Conservation (phyloP, 352 stramenopile genomes). For the Phytophthora sojae region DNA sequence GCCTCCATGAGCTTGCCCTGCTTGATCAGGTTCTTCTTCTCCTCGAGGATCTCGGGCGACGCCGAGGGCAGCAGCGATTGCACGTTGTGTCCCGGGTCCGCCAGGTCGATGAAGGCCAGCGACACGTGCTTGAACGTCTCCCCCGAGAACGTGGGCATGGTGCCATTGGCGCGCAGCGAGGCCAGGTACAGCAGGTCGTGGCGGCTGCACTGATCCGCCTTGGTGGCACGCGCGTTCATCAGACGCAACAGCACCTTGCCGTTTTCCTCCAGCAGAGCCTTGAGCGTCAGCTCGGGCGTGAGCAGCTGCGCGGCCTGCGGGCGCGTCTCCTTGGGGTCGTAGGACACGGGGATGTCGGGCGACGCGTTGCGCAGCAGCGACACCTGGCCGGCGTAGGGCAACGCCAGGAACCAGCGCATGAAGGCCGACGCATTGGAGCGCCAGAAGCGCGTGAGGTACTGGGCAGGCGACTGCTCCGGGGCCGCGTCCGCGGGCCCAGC, state of each 20-base stretch:
- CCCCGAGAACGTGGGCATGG: constrained; percentile 89
- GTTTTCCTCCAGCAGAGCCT: constrained; percentile 79
- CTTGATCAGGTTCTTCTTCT: constrained; percentile 74
- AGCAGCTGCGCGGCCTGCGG: constrained; percentile 75
- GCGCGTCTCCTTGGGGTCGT: constrained; percentile 50
- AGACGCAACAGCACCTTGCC: constrained; percentile 81
- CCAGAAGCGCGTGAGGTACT: constrained; percentile 83
- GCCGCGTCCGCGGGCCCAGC: not conserved
- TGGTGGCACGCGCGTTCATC: constrained; percentile 77
- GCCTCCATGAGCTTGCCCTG: constrained; percentile 83
- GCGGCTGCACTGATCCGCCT: constrained; percentile 73
- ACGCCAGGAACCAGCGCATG: constrained; percentile 86
- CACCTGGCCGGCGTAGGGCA: constrained; percentile 81
- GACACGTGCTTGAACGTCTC: constrained; percentile 80
- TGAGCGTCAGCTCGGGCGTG: constrained; percentile 76
- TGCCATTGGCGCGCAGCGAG: constrained; percentile 60
- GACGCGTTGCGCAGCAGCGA: constrained; percentile 82
- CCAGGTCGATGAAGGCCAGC: constrained; percentile 81
- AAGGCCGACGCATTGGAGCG: constrained; percentile 72
- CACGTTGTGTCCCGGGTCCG: constrained; percentile 77
- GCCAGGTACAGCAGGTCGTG: constrained; percentile 80
- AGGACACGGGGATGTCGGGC: constrained; percentile 76
- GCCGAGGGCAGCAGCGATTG: constrained; percentile 80
- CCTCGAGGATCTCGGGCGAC: constrained; percentile 55
- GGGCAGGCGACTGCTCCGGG: constrained; percentile 47